These are phyloP conservation scores for Alternaria sp. DNA, from an alignment of 2,329 filamentous ascomycete genomes.

Conservation along the genomic window DNA sequence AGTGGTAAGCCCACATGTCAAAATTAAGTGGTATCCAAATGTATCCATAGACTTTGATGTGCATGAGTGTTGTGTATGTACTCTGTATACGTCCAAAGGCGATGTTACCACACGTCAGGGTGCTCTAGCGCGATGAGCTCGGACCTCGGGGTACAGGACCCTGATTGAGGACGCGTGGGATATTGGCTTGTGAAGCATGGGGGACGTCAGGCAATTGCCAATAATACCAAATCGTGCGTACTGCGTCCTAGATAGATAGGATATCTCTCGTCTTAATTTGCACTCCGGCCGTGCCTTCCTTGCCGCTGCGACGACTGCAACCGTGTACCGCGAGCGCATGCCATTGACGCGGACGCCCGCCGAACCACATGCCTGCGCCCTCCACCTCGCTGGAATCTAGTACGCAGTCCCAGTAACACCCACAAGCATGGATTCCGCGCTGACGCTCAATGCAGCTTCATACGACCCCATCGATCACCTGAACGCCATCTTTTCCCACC, in stretches of 20 bases:
- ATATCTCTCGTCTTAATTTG: neutral
- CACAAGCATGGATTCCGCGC: conserved; percentile 20
- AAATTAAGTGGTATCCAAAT: neutral
- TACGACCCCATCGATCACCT: conserved; percentile 94
- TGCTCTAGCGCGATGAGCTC: conserved; percentile 19
- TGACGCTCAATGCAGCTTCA: conserved; percentile 63
- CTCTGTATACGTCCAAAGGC: conserved; percentile 7
- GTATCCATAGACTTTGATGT: neutral
- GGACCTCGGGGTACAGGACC: conserved; percentile 12
- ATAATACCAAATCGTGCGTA: conserved; percentile 8
- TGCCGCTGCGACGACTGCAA: conserved; percentile 13
- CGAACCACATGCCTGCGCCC: conserved; percentile 46
- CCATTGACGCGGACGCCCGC: conserved; percentile 45
- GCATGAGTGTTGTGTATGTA: neutral
- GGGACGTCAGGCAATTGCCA: conserved; percentile 18
- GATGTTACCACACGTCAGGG: neutral
- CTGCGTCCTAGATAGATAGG: neutral
- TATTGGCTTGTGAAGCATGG: conserved; percentile 13
- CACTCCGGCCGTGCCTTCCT: neutral
- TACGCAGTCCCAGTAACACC: conserved; percentile 26
- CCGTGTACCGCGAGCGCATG: conserved; percentile 34
- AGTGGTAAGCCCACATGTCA: neutral
- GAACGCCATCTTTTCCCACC: conserved; percentile 90
- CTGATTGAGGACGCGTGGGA: conserved; percentile 10
- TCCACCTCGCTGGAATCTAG: conserved; percentile 48